Evolutionary conservation across 768 basidiomycete species (phyloP).

Genomic region (Cystofilobasidium bisporidii): DNA sequence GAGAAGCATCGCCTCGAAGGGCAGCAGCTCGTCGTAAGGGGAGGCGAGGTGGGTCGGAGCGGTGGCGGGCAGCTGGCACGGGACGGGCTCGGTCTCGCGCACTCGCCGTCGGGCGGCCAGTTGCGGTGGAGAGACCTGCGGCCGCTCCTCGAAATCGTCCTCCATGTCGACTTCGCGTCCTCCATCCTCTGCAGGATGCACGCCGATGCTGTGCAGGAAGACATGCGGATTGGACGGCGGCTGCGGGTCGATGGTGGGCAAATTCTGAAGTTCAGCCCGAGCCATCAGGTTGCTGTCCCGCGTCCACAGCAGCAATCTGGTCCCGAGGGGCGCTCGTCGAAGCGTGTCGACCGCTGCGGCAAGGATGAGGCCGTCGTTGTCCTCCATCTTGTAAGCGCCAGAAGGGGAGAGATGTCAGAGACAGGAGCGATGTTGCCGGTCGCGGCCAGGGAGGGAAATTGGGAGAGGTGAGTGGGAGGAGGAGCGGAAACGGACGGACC

Average conservation of each 20-base stretch:
- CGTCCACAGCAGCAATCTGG: neutral
- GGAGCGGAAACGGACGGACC: neutral
- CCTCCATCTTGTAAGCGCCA: too few species aligned
- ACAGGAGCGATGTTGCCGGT: too few species aligned
- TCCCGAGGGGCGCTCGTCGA: neutral
- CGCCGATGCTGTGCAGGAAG: neutral
- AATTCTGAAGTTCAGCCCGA: neutral
- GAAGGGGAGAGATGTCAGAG: too few species aligned
- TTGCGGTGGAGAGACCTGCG: too few species aligned
- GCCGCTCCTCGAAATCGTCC: too few species aligned
- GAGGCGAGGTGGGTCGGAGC: too few species aligned
- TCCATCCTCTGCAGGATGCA: neutral
- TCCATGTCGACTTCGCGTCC: too few species aligned
- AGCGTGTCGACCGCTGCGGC: neutral
- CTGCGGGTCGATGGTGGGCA: neutral
- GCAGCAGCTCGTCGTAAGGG: neutral
- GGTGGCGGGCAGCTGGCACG: too few species aligned
- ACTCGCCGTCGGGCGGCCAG: too few species aligned
- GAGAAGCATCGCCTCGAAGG: neutral
- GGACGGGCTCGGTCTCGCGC: too few species aligned
- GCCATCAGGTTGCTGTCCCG: neutral
- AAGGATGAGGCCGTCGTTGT: constrained; percentile 2
- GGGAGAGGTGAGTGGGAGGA: too few species aligned
- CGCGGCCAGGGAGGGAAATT: too few species aligned
- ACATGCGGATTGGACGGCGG: neutral